A percentile compares a stretch with the other conserved stretches of the same genome.
These are phyloP conservation scores for Cladosporium sp. DNA, from an alignment of 2,329 filamentous ascomycete species.

Conservation along the genomic window DNA sequence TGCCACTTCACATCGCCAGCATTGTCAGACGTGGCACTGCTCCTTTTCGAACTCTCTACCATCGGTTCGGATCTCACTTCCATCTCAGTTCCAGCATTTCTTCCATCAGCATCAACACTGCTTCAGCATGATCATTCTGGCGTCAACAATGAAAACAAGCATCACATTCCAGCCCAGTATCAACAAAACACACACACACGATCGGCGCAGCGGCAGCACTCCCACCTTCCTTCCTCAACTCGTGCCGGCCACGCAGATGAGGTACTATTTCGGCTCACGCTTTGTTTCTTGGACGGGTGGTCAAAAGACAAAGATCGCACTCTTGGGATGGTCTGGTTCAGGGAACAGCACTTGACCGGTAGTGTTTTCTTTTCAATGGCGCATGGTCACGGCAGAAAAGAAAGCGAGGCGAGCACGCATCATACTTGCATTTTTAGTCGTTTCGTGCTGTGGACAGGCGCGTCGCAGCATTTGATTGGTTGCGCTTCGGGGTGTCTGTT, in stretches of 20 bases:
- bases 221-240: neutral
- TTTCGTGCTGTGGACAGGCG: neutral
- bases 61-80: neutral
- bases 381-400: neutral
- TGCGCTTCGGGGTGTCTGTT: neutral
- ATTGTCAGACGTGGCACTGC: neutral
- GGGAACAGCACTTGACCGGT: neutral
- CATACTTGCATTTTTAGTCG: neutral
- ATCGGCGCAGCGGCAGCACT: neutral
- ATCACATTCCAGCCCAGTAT: neutral
- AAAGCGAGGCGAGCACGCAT: neutral
- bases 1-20: too few relatives aligned
- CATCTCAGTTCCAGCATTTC: neutral
- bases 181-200: neutral
- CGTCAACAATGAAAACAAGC: neutral
- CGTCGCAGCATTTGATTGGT: neutral
- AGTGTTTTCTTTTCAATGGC: neutral
- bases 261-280: constrained; percentile 1
- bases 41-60: neutral
- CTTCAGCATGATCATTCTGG: neutral
- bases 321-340: neutral
- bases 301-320: neutral
- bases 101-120: neutral
- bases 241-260: constrained; percentile 2
- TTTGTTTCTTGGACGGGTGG: neutral